These are phyloP conservation scores for Madurella mycetomatis DNA, from an alignment of 2,329 filamentous ascomycete species.

Conservation along the genomic window DNA sequence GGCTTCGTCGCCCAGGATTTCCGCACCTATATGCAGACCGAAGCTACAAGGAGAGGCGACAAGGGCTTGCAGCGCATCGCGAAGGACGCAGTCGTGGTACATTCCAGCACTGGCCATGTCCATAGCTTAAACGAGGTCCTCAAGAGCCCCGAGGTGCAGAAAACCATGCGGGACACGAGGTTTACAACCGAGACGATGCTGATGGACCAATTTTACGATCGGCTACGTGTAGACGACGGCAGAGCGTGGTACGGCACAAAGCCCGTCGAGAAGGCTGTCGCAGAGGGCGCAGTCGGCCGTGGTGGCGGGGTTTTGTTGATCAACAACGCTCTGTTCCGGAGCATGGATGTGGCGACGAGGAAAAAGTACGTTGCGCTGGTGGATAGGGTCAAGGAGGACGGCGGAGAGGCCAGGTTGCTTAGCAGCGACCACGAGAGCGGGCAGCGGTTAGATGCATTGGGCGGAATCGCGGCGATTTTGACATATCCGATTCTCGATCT, in stretches of 20 bases:
- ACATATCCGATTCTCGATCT: constrained; percentile 84
- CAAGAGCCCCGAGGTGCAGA: constrained; percentile 71
- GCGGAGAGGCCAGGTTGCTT: constrained; percentile 82
- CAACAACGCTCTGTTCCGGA: constrained; percentile 82
- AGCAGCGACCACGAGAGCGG: constrained; percentile 95
- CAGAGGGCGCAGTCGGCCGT: constrained; percentile 80
- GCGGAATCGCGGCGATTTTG: constrained; percentile 82
- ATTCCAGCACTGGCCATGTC: constrained; percentile 79
- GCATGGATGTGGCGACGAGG: constrained; percentile 69
- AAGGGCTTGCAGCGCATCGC: constrained; percentile 62
- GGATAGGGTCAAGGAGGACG: constrained; percentile 79
- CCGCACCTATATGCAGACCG: constrained; percentile 64
- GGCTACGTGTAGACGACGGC: constrained; percentile 78
- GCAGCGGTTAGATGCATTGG: constrained; percentile 73
- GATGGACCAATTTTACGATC: constrained; percentile 78
- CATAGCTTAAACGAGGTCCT: constrained; percentile 86
- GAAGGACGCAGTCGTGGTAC: constrained; percentile 67
- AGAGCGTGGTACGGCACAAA: constrained; percentile 84
- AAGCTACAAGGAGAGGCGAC: constrained; percentile 55
- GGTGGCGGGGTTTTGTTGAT: constrained; percentile 83
- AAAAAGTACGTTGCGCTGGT: constrained; percentile 81
- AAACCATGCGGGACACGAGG: constrained; percentile 78
- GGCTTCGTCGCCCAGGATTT: constrained; percentile 84
- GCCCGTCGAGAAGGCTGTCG: constrained; percentile 77
- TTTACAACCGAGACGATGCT: constrained; percentile 77